These are phyloP conservation scores for Hirschfeldia incana DNA, from an alignment of 345 rosid species.

Conservation along the genomic window DNA sequence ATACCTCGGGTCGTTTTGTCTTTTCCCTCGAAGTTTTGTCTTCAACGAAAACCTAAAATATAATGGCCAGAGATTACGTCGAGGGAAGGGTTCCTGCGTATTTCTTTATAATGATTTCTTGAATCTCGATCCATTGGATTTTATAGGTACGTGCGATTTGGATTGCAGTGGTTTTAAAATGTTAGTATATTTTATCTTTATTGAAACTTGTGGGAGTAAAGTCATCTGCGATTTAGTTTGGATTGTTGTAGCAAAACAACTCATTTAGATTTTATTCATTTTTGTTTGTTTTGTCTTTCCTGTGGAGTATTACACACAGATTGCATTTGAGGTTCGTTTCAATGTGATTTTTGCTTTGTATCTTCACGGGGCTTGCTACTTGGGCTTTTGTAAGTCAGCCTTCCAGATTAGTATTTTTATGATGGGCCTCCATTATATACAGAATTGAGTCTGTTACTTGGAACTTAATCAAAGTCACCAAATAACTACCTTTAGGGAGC, in stretches of 20 bases:
- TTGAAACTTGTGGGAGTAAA: slow-evolving; percentile 1
- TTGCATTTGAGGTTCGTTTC: neutral
- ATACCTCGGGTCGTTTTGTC: no score
- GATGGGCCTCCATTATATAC: no score
- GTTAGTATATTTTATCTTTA: neutral
- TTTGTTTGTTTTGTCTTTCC: neutral
- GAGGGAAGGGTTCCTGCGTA: slow-evolving; percentile 29
- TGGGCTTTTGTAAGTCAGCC: neutral
- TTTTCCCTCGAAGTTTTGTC: slow-evolving; percentile 17
- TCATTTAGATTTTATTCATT: neutral
- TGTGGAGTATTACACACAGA: neutral
- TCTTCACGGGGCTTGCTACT: neutral
- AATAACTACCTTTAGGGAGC: no score
- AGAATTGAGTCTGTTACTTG: no score
- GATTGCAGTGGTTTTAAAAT: slow-evolving; percentile 1
- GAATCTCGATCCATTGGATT: slow-evolving; percentile 33
- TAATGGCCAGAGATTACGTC: slow-evolving; percentile 33
- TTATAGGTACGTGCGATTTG: slow-evolving; percentile 28
- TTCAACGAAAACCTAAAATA: slow-evolving; percentile 26
- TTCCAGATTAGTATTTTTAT: no score
- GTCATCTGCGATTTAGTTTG: neutral
- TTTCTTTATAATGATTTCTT: slow-evolving; percentile 18
- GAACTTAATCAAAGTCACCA: no score
- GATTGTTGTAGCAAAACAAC: neutral
- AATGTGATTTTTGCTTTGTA: neutral